Base-by-base conservation (phyloP, 2,329 filamentous ascomycete genomes). In the Ilyonectria destructans region DNA sequence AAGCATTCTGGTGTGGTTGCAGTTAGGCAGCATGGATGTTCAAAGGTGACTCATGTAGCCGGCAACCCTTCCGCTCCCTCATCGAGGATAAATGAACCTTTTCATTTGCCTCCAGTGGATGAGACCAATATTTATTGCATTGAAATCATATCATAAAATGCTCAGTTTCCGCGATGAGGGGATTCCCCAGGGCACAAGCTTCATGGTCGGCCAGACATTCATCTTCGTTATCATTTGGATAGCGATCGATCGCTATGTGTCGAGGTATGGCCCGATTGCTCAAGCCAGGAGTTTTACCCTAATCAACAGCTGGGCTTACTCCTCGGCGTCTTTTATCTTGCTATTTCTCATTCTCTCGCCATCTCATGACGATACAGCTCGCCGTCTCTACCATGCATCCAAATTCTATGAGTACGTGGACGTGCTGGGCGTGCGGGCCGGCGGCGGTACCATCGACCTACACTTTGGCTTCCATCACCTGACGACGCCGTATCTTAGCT, bases 321-420 rank as follows among this genome's bases (percentile, higher is more conserved):
- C 67, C 15, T 15, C 31, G 12, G 52, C 31, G 4, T 69, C 56
- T 1, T 54, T 54, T 31, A 23, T 13, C 10, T 35, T 68, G 15
- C 33, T 74, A 13, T 2, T 43, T 23, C 29, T 70, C 10, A 66
- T 65, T 13, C 9, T 69, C 17, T 62, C 48, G 6, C 61, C 69
- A 3, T 33, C 26, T 12, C 40, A 69, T 12, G 54, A 68, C 7
- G 21, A 40, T 4, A 37, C 35, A 5, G 49, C 62, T 17, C 64
- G 69, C 17, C 46, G 51, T 13, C 35, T 76, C 7, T 80, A 73
- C 49, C 76, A 78, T 52, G 60, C 70, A 9, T 78, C 75, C 52
- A 80, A 78, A 59, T 74, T 79, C 46, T 79, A 78, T 60, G 77
- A 80, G 57, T 77, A 78, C 61, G 48, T 78, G 29, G 77, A 80